These are phyloP conservation scores for Drechmeria coniospora DNA, from an alignment of 2,329 filamentous ascomycete species.

Conservation along the genomic window DNA sequence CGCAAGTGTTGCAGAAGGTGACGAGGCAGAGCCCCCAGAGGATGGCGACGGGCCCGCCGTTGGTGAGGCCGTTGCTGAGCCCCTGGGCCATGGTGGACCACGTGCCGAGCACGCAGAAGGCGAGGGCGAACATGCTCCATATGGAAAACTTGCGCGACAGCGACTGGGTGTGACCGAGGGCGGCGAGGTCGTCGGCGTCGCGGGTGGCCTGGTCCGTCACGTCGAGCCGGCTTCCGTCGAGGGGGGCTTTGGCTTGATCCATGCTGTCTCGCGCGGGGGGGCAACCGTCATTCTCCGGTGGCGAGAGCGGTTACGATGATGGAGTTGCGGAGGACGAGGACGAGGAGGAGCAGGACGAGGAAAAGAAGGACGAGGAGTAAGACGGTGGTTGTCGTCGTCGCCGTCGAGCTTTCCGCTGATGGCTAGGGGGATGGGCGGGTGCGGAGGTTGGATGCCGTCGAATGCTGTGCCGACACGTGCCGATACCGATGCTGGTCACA, in stretches of 20 bases:
- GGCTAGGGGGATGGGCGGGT: too few relatives aligned
- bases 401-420: too few relatives aligned
- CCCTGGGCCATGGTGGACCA: conserved; percentile 41
- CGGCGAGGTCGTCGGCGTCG: conserved; percentile 24
- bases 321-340: too few relatives aligned
- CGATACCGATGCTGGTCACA: too few relatives aligned
- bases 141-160: conserved; percentile 32
- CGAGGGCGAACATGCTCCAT: conserved; percentile 41
- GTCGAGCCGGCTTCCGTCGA: conserved; percentile 3
- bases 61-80: conserved; percentile 31
- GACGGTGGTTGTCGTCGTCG: neutral
- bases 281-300: conserved; percentile 4
- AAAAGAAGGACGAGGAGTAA: neutral
- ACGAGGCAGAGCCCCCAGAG: conserved; percentile 41
- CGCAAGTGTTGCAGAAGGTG: conserved; percentile 34
- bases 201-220: conserved; percentile 13
- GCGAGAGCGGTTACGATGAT: neutral
- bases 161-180: conserved; percentile 22
- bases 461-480: too few relatives aligned
- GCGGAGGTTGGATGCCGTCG: too few relatives aligned
- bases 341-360: too few relatives aligned
- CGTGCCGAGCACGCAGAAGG: conserved; percentile 41
- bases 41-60: conserved; percentile 36
- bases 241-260: conserved; percentile 4
- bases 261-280: conserved; percentile 2